A percentile compares a stretch with the other conserved stretches of the same genome.
These are phyloP conservation scores for Iodosphaeria phyllophila DNA, from an alignment of 2,329 filamentous ascomycete species.

Conservation along the genomic window DNA sequence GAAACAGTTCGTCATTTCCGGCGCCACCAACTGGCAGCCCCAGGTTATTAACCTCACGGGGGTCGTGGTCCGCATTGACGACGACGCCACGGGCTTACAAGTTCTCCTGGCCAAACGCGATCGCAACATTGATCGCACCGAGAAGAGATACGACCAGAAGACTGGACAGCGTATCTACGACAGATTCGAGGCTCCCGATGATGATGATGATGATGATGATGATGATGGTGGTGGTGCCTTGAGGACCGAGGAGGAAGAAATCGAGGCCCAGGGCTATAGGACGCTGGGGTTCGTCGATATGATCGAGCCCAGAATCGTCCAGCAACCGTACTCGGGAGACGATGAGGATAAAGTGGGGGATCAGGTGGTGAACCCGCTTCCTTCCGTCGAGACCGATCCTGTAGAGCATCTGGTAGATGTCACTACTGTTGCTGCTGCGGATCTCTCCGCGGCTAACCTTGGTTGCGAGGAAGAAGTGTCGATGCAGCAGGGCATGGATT, in stretches of 20 bases:
- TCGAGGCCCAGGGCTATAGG: slow-evolving; percentile 35
- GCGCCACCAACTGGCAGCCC: slow-evolving; percentile 47
- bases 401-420: background rate
- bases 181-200: slow-evolving; percentile 58
- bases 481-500: no score
- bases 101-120: slow-evolving; percentile 55
- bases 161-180: slow-evolving; percentile 58
- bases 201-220: slow-evolving; percentile 33
- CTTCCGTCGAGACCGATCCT: slow-evolving; percentile 1
- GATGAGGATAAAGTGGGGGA: slow-evolving; percentile 1
- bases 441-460: no score
- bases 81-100: slow-evolving; percentile 30
- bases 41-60: slow-evolving; percentile 46
- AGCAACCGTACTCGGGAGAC: slow-evolving; percentile 14
- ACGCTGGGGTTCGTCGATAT: slow-evolving; percentile 42
- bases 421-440: no score
- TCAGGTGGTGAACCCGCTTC: no score
- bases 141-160: slow-evolving; percentile 42
- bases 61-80: slow-evolving; percentile 35
- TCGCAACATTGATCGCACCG: slow-evolving; percentile 31
- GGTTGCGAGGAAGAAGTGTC: no score
- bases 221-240: no score
- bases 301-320: slow-evolving; percentile 47
- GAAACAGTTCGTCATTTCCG: slow-evolving; percentile 42
- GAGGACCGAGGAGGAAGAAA: slow-evolving; percentile 28